These are phyloP conservation scores for Thielaviopsis ethacetica DNA, from an alignment of 2,329 filamentous ascomycete species.

Conservation along the genomic window DNA sequence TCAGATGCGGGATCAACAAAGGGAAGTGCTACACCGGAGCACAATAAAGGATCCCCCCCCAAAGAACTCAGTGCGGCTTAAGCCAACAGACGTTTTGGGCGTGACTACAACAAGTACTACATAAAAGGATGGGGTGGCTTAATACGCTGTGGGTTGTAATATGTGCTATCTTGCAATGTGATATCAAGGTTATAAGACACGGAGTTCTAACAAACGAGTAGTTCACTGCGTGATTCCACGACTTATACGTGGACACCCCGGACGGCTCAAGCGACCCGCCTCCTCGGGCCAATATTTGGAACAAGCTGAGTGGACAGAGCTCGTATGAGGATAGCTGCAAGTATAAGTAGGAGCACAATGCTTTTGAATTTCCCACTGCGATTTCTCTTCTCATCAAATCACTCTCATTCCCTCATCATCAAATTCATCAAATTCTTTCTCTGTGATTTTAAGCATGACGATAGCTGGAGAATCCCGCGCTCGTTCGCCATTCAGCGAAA, in stretches of 20 bases:
- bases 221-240: neutral
- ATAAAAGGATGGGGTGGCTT: too few relatives aligned
- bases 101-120: too few relatives aligned
- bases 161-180: neutral
- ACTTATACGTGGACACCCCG: neutral
- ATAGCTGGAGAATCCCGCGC: neutral
- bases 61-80: too few relatives aligned
- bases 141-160: neutral
- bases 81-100: too few relatives aligned
- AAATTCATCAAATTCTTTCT: neutral
- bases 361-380: neutral
- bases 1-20: neutral
- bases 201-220: neutral
- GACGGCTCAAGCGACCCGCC: neutral
- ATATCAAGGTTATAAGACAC: neutral
- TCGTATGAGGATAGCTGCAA: neutral
- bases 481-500: neutral
- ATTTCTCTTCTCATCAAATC: too few relatives aligned
- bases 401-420: neutral
- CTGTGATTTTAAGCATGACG: neutral
- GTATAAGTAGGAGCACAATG: neutral
- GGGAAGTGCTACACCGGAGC: neutral
- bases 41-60: too few relatives aligned
- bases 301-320: neutral
- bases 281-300: neutral